Base-by-base conservation (phyloP, 1,139 yeast species). In the Suhomyces bolitotheri region DNA sequence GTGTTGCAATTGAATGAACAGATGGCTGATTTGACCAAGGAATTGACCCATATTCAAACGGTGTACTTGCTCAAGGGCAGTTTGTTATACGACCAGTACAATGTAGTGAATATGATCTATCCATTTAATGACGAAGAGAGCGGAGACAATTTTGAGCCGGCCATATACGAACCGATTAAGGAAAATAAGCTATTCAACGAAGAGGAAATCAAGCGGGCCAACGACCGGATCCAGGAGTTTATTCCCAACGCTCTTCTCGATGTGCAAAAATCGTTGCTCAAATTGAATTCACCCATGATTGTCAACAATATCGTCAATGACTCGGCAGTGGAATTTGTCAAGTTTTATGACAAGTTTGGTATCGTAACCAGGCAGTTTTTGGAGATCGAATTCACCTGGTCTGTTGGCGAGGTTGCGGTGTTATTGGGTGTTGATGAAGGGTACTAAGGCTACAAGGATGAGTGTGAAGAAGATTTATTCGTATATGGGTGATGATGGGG, bases 71-170 rank as follows among this genome's bases (percentile, higher is more conserved):
- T 83, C 26, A 59, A 62, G 12, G 72, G 69, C 21, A 72, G 84
- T 22, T 73, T 75, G 0, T 56, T 83, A 23, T 64, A 62, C 16
- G 77, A 82, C 37, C 78, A 75, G 45, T 78, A 69, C 52, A 83
- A 82, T 49, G 60, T 83, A 31, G 64, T 80, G 34, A 80, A 80
- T 47, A 80, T 83, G 84, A 81, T 83, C n/a, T 78, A 78, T 53
- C 83, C 85, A 11, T 60, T 80, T 15, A 74, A 77, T 38, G 80
- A 74, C 29, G 34, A 35, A 7, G 40, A 33, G 15, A 75, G 65
- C 36, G 29, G 29, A 4, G 37, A 33, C 8, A 73, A 66, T 36
- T 76, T 76, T 44, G 80, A 76, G 25, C 68, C 71, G 4, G 58
- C 73, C 13, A 68, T 82, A 49, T 84, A 83, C 54, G 67, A 78